Evolutionary conservation across 768 basidiomycete genomes (phyloP), one percentile per base, ranked within the genome.

Genomic region (Lactifluus hygrophoroides): DNA sequence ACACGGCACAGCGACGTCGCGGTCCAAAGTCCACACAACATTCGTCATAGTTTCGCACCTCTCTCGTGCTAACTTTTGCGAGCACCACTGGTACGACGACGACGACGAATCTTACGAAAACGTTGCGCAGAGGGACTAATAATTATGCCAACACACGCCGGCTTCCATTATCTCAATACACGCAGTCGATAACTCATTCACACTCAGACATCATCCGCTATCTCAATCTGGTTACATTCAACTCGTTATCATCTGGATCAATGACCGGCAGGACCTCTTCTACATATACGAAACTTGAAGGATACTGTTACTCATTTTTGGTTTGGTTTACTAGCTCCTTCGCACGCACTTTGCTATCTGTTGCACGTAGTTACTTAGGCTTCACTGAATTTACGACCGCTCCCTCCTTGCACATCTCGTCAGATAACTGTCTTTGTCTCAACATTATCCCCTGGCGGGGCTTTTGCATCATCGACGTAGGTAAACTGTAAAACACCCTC

Each of bases 201-300:
- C 35, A 9, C 11, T 13, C 14, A 13, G 11, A 11, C 30, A 37
- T 44, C 48, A 23, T n/a, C 37, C 25, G 17, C 16, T 21, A n/a
- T 21, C 25, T 46, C 21, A 25, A 10, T 35, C 19, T 35, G 32
- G 14, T n/a, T 25, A 50, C 5, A 57, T 40, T 53, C 14, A 42
- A 2, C 49, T 53, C 47, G 0, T 56, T 43, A 38, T 55, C 37
- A 43, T 34, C 55, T 48, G 17, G 30, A 40, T 21, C 16, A 16
- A 45, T 64, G 47, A 56, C 53, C 68, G 68, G 69, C 71, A 68
- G 64, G 68, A 62, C 51, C 44, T 58, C 74, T 76, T 78, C 75
- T 76, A n/a, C 75, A 80, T 78, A 76, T 76, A 79, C 77, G 77
- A 75, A 69, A 77, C 77, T 76, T 77, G 74, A 67, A 66, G 25